Percentiles rank a stretch among this genome's conserved stretches.
phyloP scores from a whole-genome alignment of 1,284 basidiomycete genomes.

The Trametes versicolor region DNA sequence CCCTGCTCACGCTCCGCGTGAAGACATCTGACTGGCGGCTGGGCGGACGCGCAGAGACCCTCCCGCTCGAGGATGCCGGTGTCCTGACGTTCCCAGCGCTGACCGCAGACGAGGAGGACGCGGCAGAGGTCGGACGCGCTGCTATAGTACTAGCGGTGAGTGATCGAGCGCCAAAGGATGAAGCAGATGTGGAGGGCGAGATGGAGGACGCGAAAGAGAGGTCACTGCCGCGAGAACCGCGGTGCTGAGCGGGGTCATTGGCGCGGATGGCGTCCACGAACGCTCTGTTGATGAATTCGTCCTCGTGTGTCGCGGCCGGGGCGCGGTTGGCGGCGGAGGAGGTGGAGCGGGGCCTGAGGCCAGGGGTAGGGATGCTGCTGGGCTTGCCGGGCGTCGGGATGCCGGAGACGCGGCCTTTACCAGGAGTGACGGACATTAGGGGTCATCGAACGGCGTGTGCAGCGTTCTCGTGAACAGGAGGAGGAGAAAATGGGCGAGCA shows the following conservation, averaged over 20 bases:
- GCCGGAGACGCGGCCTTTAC: slow-evolving; percentile 61
- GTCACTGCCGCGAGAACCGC: slow-evolving; percentile 51
- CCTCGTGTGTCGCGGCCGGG: slow-evolving; percentile 46
- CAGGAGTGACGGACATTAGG: slow-evolving; percentile 57
- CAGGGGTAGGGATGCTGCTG: slow-evolving; percentile 74
- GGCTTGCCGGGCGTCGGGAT: slow-evolving; percentile 68
- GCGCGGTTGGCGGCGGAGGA: slow-evolving; percentile 57
- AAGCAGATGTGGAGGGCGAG: slow-evolving; percentile 55
- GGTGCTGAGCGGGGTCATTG: slow-evolving; percentile 80
- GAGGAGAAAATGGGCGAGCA: not conserved
- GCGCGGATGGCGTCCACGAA: slow-evolving; percentile 81
- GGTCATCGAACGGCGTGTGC: slow-evolving; percentile 26
- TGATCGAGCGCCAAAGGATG: slow-evolving; percentile 50
- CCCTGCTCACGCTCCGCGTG: slow-evolving; percentile 55
- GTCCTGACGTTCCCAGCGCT: slow-evolving; percentile 61
- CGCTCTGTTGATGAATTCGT: slow-evolving; percentile 68
- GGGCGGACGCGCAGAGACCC: slow-evolving; percentile 58
- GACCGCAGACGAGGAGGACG: slow-evolving; percentile 51
- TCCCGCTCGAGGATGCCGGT: slow-evolving; percentile 56
- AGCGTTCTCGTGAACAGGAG: slow-evolving; percentile 6
- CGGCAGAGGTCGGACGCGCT: slow-evolving; percentile 46
- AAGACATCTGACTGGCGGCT: slow-evolving; percentile 69
- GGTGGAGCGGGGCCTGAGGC: slow-evolving; percentile 67
- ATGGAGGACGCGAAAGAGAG: slow-evolving; percentile 54
- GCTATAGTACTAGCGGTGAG: slow-evolving; percentile 46